Evolutionary conservation across 2,329 filamentous ascomycete species (phyloP).

Genomic region (Keithomyces neogunnii): DNA sequence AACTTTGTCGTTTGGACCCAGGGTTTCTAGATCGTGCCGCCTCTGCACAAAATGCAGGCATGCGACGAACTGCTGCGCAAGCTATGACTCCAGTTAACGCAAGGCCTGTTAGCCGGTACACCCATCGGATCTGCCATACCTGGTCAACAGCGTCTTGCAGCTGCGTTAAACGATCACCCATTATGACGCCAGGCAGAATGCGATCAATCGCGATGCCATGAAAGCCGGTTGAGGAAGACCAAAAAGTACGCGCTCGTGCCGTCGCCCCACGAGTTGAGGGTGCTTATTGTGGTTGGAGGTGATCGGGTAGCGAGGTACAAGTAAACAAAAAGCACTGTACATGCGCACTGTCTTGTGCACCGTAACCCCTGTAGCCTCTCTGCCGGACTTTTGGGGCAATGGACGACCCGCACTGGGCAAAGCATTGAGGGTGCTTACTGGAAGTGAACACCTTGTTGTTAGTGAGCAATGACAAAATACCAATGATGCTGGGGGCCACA

Average conservation of each 20-base stretch:
- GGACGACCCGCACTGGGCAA: conserved; percentile 15
- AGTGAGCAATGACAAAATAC: conserved; percentile 9
- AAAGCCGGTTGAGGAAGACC: too few species aligned
- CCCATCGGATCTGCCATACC: conserved; percentile 33
- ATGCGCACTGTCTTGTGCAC: background rate
- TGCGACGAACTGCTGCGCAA: conserved; percentile 61
- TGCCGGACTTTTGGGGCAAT: too few species aligned
- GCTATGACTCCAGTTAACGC: conserved; percentile 29
- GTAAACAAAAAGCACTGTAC: background rate
- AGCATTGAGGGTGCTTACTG: background rate
- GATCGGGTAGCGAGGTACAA: background rate
- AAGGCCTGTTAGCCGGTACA: background rate
- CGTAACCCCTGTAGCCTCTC: conserved; percentile 8
- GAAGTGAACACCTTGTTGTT: conserved; percentile 31
- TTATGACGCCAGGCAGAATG: conserved; percentile 23
- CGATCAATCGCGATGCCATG: background rate
- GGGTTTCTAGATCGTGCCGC: conserved; percentile 57
- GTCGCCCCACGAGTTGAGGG: too few species aligned
- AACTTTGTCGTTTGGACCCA: conserved; percentile 50
- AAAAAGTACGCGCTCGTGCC: too few species aligned
- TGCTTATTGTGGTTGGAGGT: background rate
- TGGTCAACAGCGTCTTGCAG: conserved; percentile 79
- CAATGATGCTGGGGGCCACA: conserved; percentile 8
- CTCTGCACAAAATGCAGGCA: conserved; percentile 57
- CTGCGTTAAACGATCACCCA: conserved; percentile 73